Percentiles rank a stretch among this genome's conserved stretches.
These are phyloP conservation scores for Quercus alba DNA, from an alignment of 306 rosid genomes.

Conservation along the genomic window DNA sequence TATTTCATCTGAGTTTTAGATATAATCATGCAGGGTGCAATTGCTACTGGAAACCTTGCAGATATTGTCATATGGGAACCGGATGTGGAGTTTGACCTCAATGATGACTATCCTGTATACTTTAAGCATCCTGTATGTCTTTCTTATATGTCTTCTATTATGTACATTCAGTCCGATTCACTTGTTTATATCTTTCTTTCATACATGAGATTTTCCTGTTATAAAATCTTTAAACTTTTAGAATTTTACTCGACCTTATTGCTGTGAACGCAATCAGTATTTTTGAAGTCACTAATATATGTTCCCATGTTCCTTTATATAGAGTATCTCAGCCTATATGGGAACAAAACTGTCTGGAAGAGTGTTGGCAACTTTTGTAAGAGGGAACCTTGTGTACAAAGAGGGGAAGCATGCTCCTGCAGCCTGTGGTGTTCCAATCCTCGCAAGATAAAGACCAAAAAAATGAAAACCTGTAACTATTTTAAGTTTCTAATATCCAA, in stretches of 20 bases:
- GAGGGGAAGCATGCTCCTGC: conserved; percentile 71
- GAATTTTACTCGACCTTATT: background rate
- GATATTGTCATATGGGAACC: conserved; percentile 94
- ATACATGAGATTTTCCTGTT: background rate
- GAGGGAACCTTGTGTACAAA: conserved; percentile 85
- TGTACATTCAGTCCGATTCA: background rate
- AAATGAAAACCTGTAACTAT: background rate
- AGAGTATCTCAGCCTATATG: conserved; percentile 88
- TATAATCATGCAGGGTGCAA: conserved; percentile 58
- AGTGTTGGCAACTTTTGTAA: conserved; percentile 77
- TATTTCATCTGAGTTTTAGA: conserved; percentile 8
- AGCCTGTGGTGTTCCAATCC: conserved; percentile 72
- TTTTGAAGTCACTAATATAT: background rate
- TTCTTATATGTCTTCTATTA: background rate
- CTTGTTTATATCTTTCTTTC: background rate
- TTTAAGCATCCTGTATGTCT: conserved; percentile 68
- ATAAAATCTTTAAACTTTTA: background rate
- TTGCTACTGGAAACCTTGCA: conserved; percentile 74
- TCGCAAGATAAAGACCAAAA: conserved; percentile 41
- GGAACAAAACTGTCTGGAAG: conserved; percentile 70
- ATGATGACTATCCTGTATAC: conserved; percentile 50
- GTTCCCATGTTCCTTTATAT: background rate
- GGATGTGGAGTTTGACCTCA: conserved; percentile 65
- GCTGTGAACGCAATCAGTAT: background rate
- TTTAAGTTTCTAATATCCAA: background rate